A percentile compares a stretch with the other conserved stretches of the same genome.
Evolutionary conservation across 805 yeast species (phyloP).

Genomic region (Candida lessepsii): DNA sequence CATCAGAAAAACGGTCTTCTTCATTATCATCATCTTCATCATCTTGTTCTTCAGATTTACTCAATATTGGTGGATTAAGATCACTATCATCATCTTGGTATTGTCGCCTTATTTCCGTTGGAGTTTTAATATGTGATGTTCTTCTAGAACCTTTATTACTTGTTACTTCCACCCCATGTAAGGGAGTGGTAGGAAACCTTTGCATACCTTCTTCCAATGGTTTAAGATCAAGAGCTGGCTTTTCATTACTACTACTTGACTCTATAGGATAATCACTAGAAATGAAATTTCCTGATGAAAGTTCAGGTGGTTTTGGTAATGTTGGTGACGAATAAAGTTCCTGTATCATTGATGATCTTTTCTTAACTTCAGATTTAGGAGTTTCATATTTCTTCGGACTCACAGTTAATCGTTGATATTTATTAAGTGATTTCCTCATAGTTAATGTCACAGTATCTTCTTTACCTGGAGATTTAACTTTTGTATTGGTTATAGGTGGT

Average conservation of each 20-base stretch:
- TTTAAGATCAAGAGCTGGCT: constrained; percentile 20
- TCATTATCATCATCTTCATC: constrained; percentile 22
- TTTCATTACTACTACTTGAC: constrained; percentile 5
- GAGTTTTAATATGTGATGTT: constrained; percentile 23
- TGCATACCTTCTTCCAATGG: constrained; percentile 22
- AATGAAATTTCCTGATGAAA: constrained; percentile 3
- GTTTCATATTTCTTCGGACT: constrained; percentile 29
- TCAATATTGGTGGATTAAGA: constrained; percentile 25
- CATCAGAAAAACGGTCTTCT: constrained; percentile 15
- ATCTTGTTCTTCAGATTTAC: constrained; percentile 11
- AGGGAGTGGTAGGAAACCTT: constrained; percentile 50
- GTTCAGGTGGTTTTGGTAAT: constrained; percentile 43
- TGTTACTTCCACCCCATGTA: constrained; percentile 23
- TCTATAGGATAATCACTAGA: constrained; percentile 5
- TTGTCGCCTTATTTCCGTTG: constrained; percentile 21
- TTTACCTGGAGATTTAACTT: constrained; percentile 2
- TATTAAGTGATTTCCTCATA: constrained; percentile 30
- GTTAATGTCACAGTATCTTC: constrained; percentile 20
- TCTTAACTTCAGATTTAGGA: constrained; percentile 14
- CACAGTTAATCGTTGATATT: constrained; percentile 28
- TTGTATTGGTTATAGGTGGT: constrained; percentile 15
- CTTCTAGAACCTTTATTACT: constrained; percentile 13
- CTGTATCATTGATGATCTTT: constrained; percentile 34
- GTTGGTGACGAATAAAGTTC: constrained; percentile 43
- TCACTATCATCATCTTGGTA: constrained; percentile 31